Evolutionary conservation across 129 eudicot species (phyloP), one percentile per base, ranked within the genome.

Genomic region (Ambrosia trifida): DNA sequence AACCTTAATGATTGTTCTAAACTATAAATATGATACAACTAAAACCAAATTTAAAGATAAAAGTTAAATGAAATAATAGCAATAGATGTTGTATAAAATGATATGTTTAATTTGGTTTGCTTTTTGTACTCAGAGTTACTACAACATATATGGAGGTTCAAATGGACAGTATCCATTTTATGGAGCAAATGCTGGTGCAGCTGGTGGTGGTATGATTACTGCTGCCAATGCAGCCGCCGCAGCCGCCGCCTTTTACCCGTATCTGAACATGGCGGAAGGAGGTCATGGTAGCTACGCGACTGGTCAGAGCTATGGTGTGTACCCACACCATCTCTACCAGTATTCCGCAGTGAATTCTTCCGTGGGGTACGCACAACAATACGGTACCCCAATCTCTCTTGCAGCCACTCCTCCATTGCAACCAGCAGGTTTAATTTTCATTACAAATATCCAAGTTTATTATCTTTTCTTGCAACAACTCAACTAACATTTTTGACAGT

Each of bases 401-500:
- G 88, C 96, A 0, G 78, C 98, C 46, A 79, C 88, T 31, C 78
- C 90, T 10, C 84, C 95, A 54, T 73, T 92, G 85, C 98, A 89
- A 83, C 85, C 77, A 4, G 77, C 98, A 92, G 98, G 98, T 92
- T 76, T 83, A 33, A 24, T 71, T 75, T 58, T 24, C 70, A 43
- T 66, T 44, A 35, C 12, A 24, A 13, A 5, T 66, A 6, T 47
- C 0, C 3, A 7, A 2, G 33, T 18, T 18, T 19, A 18, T 67
- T 12, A 4, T 45, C 19, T 40, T 40, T 40, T 40, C 11, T 7
- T 12, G 28, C 66, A 53, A 54, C 53, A 53, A 20, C 10, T 40
- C 44, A 78, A 86, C 95, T 92, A 81, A 92, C 78, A 83, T 82
- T 79, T 81, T 84, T 87, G 96, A 88, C 95, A 92, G 98, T 92